These are phyloP conservation scores for Elaeagnus macrophylla DNA, from an alignment of 306 rosid genomes.

Conservation along the genomic window DNA sequence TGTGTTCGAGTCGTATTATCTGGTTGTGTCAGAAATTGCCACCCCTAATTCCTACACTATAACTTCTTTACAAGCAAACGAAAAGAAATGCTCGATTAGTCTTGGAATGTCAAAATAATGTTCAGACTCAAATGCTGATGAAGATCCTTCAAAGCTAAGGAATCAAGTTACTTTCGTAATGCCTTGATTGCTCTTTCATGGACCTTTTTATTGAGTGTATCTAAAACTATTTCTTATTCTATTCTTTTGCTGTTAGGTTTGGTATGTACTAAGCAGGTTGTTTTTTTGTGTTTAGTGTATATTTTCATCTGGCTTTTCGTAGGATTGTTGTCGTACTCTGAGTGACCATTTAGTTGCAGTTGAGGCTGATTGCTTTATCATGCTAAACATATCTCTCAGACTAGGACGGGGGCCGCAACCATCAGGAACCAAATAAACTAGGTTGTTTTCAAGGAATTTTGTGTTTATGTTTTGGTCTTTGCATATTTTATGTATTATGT, in stretches of 20 bases:
- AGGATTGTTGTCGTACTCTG: constrained; percentile 84
- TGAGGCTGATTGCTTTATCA: constrained; percentile 83
- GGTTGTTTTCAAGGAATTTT: constrained; percentile 22
- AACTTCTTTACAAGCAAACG: no score
- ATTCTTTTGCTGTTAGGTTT: constrained; percentile 5
- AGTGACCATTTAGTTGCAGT: constrained; percentile 82
- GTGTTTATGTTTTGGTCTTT: constrained; percentile 39
- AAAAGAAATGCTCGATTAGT: no score
- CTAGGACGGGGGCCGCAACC: constrained; percentile 68
- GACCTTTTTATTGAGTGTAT: no score
- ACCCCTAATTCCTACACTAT: no score
- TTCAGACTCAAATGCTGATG: no score
- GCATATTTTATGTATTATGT: constrained; percentile 80
- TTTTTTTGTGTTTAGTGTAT: constrained; percentile 95
- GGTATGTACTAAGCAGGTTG: constrained; percentile 54
- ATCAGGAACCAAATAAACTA: constrained; percentile 40
- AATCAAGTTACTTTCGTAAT: no score
- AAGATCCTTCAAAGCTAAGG: no score
- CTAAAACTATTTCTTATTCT: no score
- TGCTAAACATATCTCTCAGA: constrained; percentile 94
- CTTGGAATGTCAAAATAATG: no score
- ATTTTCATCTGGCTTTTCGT: constrained; percentile 93
- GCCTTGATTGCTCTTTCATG: no score
- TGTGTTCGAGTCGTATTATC: no score
- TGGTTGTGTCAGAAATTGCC: no score